Base-by-base conservation (phyloP, 495 filamentous ascomycete species). In the Umbilicaria muhlenbergii region DNA sequence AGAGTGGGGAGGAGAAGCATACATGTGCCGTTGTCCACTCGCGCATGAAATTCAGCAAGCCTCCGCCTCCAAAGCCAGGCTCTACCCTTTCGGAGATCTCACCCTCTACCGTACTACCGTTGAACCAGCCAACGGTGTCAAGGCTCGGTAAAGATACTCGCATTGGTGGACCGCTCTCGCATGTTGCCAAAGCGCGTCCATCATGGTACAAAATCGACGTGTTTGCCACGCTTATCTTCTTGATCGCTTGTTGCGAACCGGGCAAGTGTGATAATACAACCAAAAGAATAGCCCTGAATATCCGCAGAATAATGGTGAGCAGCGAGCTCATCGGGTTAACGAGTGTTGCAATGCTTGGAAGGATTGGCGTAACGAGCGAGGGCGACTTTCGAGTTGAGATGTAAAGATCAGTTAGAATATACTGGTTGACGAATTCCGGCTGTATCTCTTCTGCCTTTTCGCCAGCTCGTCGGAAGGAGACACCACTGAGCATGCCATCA, bases 401-500 rank as follows among this genome's bases (percentile, higher is more conserved):
- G 47, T 67, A 77, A 3, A 81, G 51, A 44, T 83, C 78, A 6
- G 77, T 81, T 28, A 80, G 54, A 33, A 81, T 63, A 48, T 70
- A 78, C 50, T 74, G 74, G 47, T 81, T 81, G 36, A 72, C 69
- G 49, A 80, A 83, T 36, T 73, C 57, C 7, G 77, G 77, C 42
- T 61, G 50, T 5, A 75, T 63, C 1, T 28, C 24, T 7, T 39
- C 48, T 0, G 54, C 51, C 7, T 45, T 38, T 15, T 62, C 48
- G 5, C 48, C 49, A 3, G 46, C 38, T 19, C 59, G 59, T 32
- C 50, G 56, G 57, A 83, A 80, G 8, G 61, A 59, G 0, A 83
- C 74, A 12, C 78, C 78, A 17, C 70, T 67, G 3, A 81, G 69
- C 77, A 83, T 81, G 1, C 77, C 78, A 58, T 81, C 78, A 38